These are phyloP conservation scores for Pisolithus thermaeus DNA, from an alignment of 1,284 basidiomycete genomes.

Conservation along the genomic window DNA sequence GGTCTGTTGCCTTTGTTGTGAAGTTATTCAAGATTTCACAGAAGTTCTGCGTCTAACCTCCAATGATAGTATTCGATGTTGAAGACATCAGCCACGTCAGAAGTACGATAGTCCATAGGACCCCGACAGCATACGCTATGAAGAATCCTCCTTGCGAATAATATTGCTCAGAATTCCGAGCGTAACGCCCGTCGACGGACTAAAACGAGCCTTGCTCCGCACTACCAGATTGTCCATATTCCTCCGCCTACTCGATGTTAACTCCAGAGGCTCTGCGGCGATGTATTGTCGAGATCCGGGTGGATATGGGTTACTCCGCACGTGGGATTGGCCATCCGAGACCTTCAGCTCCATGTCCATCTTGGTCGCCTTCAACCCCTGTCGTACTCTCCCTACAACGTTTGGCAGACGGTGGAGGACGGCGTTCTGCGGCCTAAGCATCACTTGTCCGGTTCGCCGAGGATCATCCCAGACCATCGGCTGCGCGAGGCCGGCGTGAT, in stretches of 20 bases:
- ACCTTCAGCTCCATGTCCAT: slow-evolving; percentile 26
- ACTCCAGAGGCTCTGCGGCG: slow-evolving; percentile 23
- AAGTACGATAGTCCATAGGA: too few relatives aligned
- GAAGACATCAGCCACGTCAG: not conserved
- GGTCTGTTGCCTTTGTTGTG: too few relatives aligned
- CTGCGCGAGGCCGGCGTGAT: slow-evolving; percentile 12
- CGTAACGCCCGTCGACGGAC: slow-evolving; percentile 3
- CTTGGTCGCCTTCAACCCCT: slow-evolving; percentile 33
- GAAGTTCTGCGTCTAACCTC: not conserved
- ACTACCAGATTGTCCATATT: slow-evolving; percentile 23
- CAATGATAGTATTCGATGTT: not conserved
- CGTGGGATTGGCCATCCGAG: slow-evolving; percentile 20
- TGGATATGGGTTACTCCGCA: slow-evolving; percentile 26
- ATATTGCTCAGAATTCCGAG: slow-evolving; percentile 6
- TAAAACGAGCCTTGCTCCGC: not conserved
- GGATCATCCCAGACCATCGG: slow-evolving; percentile 28
- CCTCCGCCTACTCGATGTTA: slow-evolving; percentile 20
- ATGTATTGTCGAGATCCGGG: slow-evolving; percentile 36
- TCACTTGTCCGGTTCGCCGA: slow-evolving; percentile 21
- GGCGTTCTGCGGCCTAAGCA: slow-evolving; percentile 23
- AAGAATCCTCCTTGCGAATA: not conserved
- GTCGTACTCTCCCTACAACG: slow-evolving; percentile 32
- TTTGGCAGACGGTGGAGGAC: slow-evolving; percentile 25
- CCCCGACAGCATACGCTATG: not conserved
- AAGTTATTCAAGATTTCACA: not conserved